Evolutionary conservation across 1,284 basidiomycete species (phyloP).

Genomic region (Phylloporus sp.): DNA sequence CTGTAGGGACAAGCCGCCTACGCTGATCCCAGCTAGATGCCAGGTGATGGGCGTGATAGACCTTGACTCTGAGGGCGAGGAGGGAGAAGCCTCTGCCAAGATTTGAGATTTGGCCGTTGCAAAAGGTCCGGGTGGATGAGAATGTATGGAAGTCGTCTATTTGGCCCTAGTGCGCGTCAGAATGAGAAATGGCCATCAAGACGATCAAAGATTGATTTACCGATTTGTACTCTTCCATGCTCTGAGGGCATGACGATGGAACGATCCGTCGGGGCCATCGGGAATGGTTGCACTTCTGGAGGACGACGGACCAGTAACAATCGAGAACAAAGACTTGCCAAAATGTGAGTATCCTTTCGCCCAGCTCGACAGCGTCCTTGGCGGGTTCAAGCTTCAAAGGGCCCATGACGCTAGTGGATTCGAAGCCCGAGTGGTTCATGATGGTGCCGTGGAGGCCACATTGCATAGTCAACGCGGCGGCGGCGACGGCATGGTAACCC

Average conservation of each 20-base stretch:
- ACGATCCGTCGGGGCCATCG: constrained; percentile 53
- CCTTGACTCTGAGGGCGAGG: constrained; percentile 72
- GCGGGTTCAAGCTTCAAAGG: constrained; percentile 63
- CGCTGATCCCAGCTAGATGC: constrained; percentile 67
- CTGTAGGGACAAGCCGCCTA: constrained; percentile 44
- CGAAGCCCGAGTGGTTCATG: constrained; percentile 48
- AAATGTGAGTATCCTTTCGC: constrained; percentile 71
- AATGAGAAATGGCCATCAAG: constrained; percentile 23
- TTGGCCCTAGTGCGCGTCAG: constrained; percentile 55
- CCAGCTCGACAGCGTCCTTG: constrained; percentile 62
- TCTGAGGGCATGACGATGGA: constrained; percentile 66
- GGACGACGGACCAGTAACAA: constrained; percentile 68
- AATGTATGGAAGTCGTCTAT: constrained; percentile 57
- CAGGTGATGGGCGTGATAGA: constrained; percentile 68
- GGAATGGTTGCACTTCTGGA: constrained; percentile 64
- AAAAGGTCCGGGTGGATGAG: constrained; percentile 68
- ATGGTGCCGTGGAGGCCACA: constrained; percentile 64
- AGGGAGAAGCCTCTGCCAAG: constrained; percentile 64
- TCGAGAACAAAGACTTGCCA: constrained; percentile 78
- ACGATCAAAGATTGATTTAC: constrained; percentile 45
- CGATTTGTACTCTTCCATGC: constrained; percentile 64
- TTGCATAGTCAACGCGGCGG: constrained; percentile 71
- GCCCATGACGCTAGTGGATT: constrained; percentile 43
- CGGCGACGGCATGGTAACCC: constrained; percentile 73
- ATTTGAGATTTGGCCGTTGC: constrained; percentile 62